Percentiles rank a stretch among this genome's conserved stretches.
Conservation (phyloP, 2,329 filamentous ascomycete genomes). For the Graphilbum fragrans region DNA sequence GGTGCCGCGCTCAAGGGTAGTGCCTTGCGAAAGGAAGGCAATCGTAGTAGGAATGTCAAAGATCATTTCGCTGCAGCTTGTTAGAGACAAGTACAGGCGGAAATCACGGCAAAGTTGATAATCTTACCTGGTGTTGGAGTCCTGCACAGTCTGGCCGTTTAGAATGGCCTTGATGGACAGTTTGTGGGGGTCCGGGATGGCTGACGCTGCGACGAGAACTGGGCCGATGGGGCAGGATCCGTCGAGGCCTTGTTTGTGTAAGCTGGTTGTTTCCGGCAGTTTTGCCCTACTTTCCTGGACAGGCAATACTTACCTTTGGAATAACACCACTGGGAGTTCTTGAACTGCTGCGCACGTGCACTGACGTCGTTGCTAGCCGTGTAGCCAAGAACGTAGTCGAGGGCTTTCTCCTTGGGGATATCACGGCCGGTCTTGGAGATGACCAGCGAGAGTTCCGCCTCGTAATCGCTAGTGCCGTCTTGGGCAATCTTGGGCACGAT, state of each 20-base stretch:
- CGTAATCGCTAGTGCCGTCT: conserved; percentile 25
- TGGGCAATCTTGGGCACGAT: conserved; percentile 19
- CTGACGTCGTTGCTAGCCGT: conserved; percentile 26
- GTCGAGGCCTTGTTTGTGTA: conserved; percentile 17
- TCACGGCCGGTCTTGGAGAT: conserved; percentile 23
- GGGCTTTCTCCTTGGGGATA: conserved; percentile 21
- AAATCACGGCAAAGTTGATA: background rate
- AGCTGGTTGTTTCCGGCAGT: background rate
- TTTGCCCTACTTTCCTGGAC: too few species aligned
- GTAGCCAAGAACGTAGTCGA: conserved; percentile 27
- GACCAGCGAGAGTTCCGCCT: conserved; percentile 25
- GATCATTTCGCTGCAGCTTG: conserved; percentile 19
- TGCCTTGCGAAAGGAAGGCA: conserved; percentile 23
- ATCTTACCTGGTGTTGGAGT: conserved; percentile 18
- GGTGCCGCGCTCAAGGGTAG: conserved; percentile 23
- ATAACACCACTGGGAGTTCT: conserved; percentile 25
- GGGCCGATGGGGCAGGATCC: conserved; percentile 23
- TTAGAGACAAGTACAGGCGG: background rate
- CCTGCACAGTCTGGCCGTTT: conserved; percentile 24
- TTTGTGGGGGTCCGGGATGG: conserved; percentile 18
- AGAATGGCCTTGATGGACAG: conserved; percentile 20
- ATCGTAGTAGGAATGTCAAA: conserved; percentile 23
- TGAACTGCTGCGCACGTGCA: conserved; percentile 22
- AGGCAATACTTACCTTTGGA: conserved; percentile 20
- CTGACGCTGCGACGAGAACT: conserved; percentile 17